phyloP scores from a whole-genome alignment of 192 early-diverging fungal genomes.

The Gigaspora rosea region DNA sequence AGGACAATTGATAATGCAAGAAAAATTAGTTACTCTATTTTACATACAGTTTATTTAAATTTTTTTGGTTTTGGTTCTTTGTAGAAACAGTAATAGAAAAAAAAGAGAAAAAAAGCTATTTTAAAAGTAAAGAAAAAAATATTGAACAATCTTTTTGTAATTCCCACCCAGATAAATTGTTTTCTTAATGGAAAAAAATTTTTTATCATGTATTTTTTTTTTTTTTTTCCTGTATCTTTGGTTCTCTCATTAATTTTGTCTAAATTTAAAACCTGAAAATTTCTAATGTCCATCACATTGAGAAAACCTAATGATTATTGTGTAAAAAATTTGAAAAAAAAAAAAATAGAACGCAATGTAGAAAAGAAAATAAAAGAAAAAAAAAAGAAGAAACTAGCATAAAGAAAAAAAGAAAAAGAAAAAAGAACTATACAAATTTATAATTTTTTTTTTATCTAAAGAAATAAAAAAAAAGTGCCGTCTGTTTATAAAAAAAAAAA shows the following conservation, averaged over 20 bases:
- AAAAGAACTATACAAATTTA: conserved; percentile 16
- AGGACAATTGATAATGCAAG: too few relatives aligned
- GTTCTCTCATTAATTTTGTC: background rate
- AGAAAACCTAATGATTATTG: background rate
- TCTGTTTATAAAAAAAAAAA: background rate
- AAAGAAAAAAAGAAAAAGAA: background rate
- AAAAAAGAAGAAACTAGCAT: background rate
- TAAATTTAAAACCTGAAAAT: background rate
- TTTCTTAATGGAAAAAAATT: background rate
- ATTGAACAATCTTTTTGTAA: background rate
- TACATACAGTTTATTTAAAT: conserved; percentile 16
- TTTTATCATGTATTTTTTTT: background rate
- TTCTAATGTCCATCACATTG: conserved; percentile 5
- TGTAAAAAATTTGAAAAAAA: background rate
- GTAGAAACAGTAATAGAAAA: background rate
- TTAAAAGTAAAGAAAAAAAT: background rate
- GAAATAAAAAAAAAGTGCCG: background rate
- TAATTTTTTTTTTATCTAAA: background rate
- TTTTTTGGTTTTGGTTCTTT: conserved; percentile 5
- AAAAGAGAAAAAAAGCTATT: background rate
- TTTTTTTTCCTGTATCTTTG: background rate
- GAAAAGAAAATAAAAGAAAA: background rate
- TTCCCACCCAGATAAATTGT: background rate
- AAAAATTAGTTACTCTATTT: conserved; percentile 1
- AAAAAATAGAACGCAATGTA: background rate